Percentiles rank a stretch among this genome's conserved stretches.
These are phyloP conservation scores for Schizopora paradoxa DNA, from an alignment of 1,284 basidiomycete genomes.

Conservation along the genomic window DNA sequence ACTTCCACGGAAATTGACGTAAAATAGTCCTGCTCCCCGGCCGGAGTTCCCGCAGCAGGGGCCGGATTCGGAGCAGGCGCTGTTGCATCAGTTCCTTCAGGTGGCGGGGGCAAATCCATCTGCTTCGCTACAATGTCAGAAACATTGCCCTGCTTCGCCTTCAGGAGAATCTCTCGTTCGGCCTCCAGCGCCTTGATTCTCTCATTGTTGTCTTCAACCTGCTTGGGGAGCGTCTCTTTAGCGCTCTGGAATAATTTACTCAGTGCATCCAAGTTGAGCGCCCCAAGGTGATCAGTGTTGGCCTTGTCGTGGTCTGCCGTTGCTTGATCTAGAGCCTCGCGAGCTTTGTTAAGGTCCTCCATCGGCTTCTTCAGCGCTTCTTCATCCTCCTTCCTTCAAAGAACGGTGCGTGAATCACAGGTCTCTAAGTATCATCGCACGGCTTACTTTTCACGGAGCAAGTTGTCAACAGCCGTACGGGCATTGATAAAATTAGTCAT, in stretches of 20 bases:
- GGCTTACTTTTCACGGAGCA: conserved; percentile 1
- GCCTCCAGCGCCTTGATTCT: neutral
- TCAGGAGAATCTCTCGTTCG: neutral
- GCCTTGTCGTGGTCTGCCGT: neutral
- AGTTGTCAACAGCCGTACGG: neutral
- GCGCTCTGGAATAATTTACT: neutral
- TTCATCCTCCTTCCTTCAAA: neutral
- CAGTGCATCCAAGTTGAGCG: neutral
- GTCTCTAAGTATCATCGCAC: neutral
- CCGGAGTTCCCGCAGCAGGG: too few species aligned
- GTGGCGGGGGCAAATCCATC: neutral
- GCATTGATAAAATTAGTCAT: neutral
- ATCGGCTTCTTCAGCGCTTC: neutral
- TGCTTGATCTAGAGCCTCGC: too few species aligned
- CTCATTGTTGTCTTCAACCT: conserved; percentile 1
- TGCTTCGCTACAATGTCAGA: neutral
- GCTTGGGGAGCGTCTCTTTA: neutral
- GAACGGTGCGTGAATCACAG: neutral
- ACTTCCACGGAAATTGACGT: conserved; percentile 3
- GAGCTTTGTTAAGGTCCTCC: neutral
- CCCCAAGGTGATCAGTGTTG: neutral
- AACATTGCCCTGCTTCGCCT: neutral
- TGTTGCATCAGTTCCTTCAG: neutral
- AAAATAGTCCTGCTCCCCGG: neutral
- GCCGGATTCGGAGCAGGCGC: too few species aligned